Evolutionary conservation across 176 grass and related monocot genomes (phyloP), one percentile per base, ranked within the genome.

Genomic region (Aegilops tauschii): DNA sequence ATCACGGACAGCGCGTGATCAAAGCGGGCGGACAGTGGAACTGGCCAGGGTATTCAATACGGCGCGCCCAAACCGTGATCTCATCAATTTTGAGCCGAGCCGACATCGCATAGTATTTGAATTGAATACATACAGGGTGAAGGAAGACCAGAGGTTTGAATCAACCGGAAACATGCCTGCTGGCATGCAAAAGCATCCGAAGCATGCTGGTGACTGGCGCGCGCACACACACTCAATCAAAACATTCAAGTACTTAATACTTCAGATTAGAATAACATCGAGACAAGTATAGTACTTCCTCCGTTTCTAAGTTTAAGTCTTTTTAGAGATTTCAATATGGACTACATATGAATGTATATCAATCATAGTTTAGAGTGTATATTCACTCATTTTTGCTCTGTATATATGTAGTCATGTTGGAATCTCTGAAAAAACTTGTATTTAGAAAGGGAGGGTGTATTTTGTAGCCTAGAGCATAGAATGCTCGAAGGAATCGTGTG

Each of bases 1-100:
- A 91, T 85, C 89, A 91, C 85, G 69, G 69, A 70, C 23, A 84
- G 52, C 27, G 27, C 16, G 70, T 88, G 86, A 30, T 29, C 72
- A 45, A 50, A 64, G 37, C 56, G 56, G 56, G 6, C 47, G 29
- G 49, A 49, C 85, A 71, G 86, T 42, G 69, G 50, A 54, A 77
- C 77, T 64, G 39, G 30, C 62, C 70, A 54, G 3, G 5, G 21
- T 49, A 75, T 87, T 80, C 79, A 83, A 61, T 84, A 84, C 20
- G 12, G 61, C 72, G 67, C 14, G 21, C 68, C 59, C 36, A 90
- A 85, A 85, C 3, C 61, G 64, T 85, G 73, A 66, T 50, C 64
- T 52, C 72, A 77, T 54, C 80, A 77, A 67, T 65, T 77, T 76
- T 21, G 16, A 59, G 18, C 56, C 6, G 65, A 35, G 34, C 72